Base-by-base conservation (phyloP, 1,284 basidiomycete genomes). In the Ceratobasidium sp. region DNA sequence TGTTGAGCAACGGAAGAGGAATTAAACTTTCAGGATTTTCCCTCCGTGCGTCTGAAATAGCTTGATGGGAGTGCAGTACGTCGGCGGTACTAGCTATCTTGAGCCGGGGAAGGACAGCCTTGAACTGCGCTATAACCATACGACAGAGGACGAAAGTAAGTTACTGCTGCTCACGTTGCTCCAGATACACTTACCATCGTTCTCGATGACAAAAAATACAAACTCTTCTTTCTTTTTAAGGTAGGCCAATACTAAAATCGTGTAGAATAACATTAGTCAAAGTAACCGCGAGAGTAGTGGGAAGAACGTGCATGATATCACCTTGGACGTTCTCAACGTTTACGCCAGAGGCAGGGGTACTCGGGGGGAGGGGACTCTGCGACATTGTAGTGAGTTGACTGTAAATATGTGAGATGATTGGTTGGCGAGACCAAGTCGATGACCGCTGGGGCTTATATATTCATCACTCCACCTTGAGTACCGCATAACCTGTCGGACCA, bases 311-410 rank as follows among this genome's bases (percentile, higher is more conserved):
- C 81, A 81, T 69, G n/a, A 81, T 79, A 58, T 81, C 81, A 10
- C 81, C 80, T 56, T 81, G 81, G n/a, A 80, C 75, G 68, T 81
- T 60, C 82, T 82, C 80, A 39, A 85, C 46, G 28, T 68, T 63
- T 79, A 82, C 2, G 33, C 60, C 33, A 33, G 56, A 7, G 39
- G 60, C 20, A 18, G 60, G 60, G 39, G 68, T 5, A 42, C 28
- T 28, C 20, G 39, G 23, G 82, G 18, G 84, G 84, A 76, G 78
- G 80, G 28, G 64, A 80, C 40, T 80, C 81, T 46, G 81, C 15
- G 68, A 55, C 68, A 70, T 70, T 63, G 60, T 3, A 18, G 44
- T 46, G 13, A 46, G 6, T 46, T 26, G 39, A 33, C 7, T 15
- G 39, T 13, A 18, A 39, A 18, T 15, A 63, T 15, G 39, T 3